Conservation (phyloP, 2,329 filamentous ascomycete genomes). For the Aureobasidium sp. region DNA sequence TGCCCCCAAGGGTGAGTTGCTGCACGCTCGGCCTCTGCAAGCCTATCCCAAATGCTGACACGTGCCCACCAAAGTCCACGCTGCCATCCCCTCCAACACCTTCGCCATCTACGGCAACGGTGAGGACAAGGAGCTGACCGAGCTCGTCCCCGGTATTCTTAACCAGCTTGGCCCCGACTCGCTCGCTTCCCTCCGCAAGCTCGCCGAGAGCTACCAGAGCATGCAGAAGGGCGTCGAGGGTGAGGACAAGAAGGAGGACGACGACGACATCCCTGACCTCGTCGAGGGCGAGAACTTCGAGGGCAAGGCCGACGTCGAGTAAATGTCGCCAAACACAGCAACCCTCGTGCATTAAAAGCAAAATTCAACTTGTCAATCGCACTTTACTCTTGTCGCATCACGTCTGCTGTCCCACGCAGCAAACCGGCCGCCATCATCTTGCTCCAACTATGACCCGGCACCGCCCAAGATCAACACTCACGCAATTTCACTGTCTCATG, state of each 20-base stretch:
- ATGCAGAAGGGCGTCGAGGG: slow-evolving; percentile 87
- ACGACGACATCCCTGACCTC: slow-evolving; percentile 86
- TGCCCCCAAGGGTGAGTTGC: slow-evolving; percentile 80
- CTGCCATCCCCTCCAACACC: slow-evolving; percentile 94
- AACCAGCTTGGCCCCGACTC: slow-evolving; percentile 99
- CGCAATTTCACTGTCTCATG: neutral
- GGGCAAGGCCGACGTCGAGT: slow-evolving; percentile 79
- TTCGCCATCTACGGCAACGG: slow-evolving; percentile 99
- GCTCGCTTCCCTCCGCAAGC: slow-evolving; percentile 92
- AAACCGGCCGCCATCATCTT: neutral
- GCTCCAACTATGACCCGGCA: neutral
- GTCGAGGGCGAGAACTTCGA: slow-evolving; percentile 98
- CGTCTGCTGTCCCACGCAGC: neutral
- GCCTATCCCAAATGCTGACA: neutral
- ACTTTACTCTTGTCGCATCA: neutral
- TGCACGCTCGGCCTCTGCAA: neutral
- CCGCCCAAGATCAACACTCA: neutral
- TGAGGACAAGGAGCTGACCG: slow-evolving; percentile 99
- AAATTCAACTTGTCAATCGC: slow-evolving; percentile 13
- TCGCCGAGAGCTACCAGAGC: slow-evolving; percentile 99
- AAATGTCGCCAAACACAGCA: slow-evolving; percentile 30
- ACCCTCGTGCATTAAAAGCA: slow-evolving; percentile 5
- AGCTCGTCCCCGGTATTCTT: slow-evolving; percentile 97
- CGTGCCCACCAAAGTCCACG: slow-evolving; percentile 65
- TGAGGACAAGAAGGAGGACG: slow-evolving; percentile 66